Conservation (phyloP, 257 asterid genomes). For the Solanum microdontum region DNA sequence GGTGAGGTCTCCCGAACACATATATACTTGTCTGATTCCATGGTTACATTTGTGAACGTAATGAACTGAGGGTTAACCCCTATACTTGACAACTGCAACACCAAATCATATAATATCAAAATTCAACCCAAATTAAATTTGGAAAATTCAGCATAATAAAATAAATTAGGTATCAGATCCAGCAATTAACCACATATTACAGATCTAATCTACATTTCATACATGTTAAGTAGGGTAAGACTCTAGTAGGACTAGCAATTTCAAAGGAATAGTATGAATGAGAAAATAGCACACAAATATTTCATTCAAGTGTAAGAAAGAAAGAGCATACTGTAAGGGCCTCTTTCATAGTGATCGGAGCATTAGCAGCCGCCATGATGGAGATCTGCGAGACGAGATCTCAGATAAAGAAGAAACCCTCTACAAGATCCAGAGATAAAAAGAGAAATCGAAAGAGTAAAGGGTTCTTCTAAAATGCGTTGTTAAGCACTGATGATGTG, state of each 20-base stretch:
- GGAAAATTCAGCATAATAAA: background rate
- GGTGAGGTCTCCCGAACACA: conserved; percentile 99
- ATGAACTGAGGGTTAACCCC: conserved; percentile 92
- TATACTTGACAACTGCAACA: conserved; percentile 84
- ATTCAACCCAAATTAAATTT: background rate
- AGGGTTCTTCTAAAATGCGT: conserved; percentile 3
- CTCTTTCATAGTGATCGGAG: conserved; percentile 98
- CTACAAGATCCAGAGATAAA: conserved; percentile 3
- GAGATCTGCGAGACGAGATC: conserved; percentile 32
- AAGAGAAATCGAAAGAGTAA: background rate
- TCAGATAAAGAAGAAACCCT: conserved; percentile 23
- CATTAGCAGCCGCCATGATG: conserved; percentile 97
- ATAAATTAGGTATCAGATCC: conserved; percentile 22
- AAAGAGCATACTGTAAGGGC: conserved; percentile 7
- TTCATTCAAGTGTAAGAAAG: background rate
- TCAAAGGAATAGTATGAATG: background rate
- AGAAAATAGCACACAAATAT: background rate
- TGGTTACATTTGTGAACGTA: conserved; percentile 86
- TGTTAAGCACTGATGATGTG: background rate
- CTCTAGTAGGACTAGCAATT: background rate
- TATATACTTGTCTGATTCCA: conserved; percentile 97
- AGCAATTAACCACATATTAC: conserved; percentile 5
- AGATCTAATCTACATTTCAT: background rate
- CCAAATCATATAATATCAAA: conserved; percentile 18
- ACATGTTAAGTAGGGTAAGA: background rate